Base-by-base conservation (phyloP, 495 filamentous ascomycete genomes). In the Xylaria scruposa region DNA sequence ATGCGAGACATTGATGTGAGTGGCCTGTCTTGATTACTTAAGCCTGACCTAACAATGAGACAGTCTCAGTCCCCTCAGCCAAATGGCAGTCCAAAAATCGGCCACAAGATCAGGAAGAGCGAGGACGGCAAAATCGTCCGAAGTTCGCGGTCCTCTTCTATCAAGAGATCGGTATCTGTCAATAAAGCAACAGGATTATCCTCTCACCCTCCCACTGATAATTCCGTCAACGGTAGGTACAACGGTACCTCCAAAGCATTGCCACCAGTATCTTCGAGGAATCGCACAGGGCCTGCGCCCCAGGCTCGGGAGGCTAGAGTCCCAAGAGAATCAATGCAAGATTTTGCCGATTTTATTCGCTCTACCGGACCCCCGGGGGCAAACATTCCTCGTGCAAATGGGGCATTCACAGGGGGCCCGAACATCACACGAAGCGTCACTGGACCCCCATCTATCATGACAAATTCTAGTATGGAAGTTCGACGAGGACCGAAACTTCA, bases 1-100 rank as follows among this genome's bases (percentile, higher is more conserved):
- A 92, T 98, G 87, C 90, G 95, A 63, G 91, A 95, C 71, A 92
- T 95, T 73, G 91, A 95, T 77, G 92, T 93, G 83, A 83, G 90
- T 67, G 17, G 40, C 40, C 62, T 36, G 36, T 81, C n/a, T 15
- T 47, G 4, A 26, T 36, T 4, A 4, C 51, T 31, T 42, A 24
- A 19, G 44, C 40, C 21, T 10, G n/a, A 66, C 47, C 78, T 84
- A 81, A 83, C 61, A 75, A 56, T 74, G 77, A 71, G 72, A 40
- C 72, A 85, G 74, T 81, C 82, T 24, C 67, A 69, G 53, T 76
- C 79, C 26, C 77, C 82, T 1, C 73, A 76, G 31, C 67, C 72
- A 19, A 79, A 72, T 15, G 78, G 78, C 40, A 85, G 83, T 68
- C 79, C 85, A 1, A 75, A 80, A 31, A 58, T 75, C 13, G 63